These are phyloP conservation scores for Pestalotiopsis sp. DNA, from an alignment of 2,329 filamentous ascomycete genomes.

Conservation along the genomic window DNA sequence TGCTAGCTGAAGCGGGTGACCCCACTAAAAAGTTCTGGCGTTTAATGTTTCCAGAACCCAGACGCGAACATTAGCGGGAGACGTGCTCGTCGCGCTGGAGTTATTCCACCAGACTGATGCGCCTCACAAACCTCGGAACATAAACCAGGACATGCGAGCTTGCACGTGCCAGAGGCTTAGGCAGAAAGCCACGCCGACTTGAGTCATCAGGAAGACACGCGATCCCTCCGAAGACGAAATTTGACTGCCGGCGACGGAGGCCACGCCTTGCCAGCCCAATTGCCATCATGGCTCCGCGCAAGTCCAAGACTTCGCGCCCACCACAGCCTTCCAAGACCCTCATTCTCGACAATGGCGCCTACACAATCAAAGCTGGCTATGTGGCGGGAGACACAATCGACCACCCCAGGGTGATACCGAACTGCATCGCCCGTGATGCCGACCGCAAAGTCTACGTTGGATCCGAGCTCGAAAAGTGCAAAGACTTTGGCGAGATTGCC, in stretches of 20 bases:
- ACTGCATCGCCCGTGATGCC: conserved; percentile 83
- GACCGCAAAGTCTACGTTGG: conserved; percentile 78
- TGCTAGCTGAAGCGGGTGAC: not conserved
- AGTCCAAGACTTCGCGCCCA: conserved; percentile 51
- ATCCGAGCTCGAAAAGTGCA: conserved; percentile 74
- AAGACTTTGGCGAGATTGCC: conserved; percentile 84
- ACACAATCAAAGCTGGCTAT: conserved; percentile 88
- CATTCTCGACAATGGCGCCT: conserved; percentile 90
- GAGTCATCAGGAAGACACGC: not conserved
- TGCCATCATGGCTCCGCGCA: conserved; percentile 35
- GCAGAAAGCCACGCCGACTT: not conserved
- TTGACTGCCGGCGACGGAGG: not conserved
- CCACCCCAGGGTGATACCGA: conserved; percentile 75
- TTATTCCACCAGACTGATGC: too few relatives aligned
- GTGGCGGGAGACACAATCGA: conserved; percentile 47
- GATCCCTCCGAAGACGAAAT: not conserved
- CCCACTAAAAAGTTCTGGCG: too few relatives aligned
- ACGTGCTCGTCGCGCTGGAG: too few relatives aligned
- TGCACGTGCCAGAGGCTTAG: not conserved
- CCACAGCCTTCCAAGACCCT: conserved; percentile 67
- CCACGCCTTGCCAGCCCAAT: not conserved
- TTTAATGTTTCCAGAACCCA: too few relatives aligned
- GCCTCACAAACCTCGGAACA: not conserved
- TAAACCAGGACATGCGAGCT: not conserved
- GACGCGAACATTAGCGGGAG: too few relatives aligned